These are phyloP conservation scores for Gonium pectorale DNA, from an alignment of 139 green algal genomes.

Conservation along the genomic window DNA sequence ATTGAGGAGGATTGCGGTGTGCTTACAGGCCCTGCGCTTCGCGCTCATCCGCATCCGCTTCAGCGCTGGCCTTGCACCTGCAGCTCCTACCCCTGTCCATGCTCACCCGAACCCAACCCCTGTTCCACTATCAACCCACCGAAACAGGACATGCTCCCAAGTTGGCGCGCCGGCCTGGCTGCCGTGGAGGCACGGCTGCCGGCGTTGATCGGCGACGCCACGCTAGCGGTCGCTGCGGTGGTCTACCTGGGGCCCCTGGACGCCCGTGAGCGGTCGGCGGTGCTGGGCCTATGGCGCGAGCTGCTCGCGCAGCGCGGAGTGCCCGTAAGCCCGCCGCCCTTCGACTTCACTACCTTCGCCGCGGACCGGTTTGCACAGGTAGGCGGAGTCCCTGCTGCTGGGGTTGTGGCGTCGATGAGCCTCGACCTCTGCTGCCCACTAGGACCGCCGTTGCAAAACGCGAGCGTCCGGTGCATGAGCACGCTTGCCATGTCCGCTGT, in stretches of 20 bases:
- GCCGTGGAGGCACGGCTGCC: constrained; percentile 39
- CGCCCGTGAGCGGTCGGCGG: constrained; percentile 35
- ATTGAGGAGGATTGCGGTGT: too few relatives aligned
- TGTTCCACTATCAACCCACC: neutral
- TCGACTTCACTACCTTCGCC: constrained; percentile 22
- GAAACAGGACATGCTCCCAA: neutral
- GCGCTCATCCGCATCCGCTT: too few relatives aligned
- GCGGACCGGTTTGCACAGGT: constrained; percentile 31
- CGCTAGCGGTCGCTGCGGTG: constrained; percentile 29
- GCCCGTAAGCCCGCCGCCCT: constrained; percentile 43
- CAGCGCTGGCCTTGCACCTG: too few relatives aligned
- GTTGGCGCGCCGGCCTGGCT: neutral
- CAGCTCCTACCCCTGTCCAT: too few relatives aligned
- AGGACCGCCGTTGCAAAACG: too few relatives aligned
- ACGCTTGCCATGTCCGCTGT: too few relatives aligned
- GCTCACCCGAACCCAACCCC: too few relatives aligned
- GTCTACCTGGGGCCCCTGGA: constrained; percentile 52
- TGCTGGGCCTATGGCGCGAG: constrained; percentile 45
- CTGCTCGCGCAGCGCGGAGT: constrained; percentile 22
- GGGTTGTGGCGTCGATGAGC: too few relatives aligned
- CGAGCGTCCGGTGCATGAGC: too few relatives aligned
- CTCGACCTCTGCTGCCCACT: too few relatives aligned
- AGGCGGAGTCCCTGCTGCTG: too few relatives aligned
- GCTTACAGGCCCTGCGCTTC: too few relatives aligned
- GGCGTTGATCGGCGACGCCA: constrained; percentile 46